Evolutionary conservation across 306 rosid species (phyloP), one percentile per base, ranked within the genome.

Genomic region (Canavalia gladiata): DNA sequence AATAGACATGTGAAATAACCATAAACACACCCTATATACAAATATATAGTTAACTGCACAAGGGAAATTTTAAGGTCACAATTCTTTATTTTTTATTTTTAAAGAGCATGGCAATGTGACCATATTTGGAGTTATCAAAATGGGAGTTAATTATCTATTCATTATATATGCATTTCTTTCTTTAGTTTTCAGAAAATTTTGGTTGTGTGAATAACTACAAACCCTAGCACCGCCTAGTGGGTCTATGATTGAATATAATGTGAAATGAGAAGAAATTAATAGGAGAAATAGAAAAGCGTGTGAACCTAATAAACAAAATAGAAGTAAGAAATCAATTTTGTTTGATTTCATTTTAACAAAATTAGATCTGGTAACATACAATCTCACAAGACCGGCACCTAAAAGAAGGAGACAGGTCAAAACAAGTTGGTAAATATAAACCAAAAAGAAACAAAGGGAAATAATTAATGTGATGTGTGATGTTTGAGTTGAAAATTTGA

Each of bases 361-460:
- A 63, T 45, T 43, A 41, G 57, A 58, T 31, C 29, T 28, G 39
- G 51, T 2, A 74, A 56, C 7, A 29, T 37, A 56, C 68, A 43
- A 37, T 42, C 37, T 34, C 68, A 31, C 42, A 58, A 75, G 47
- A 13, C 70, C 71, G 58, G 71, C 45, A 75, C 71, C 71, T 31
- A 60, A 75, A 43, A 59, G 8, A 8, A 7, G n/a, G 43, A 29
- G 68, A 74, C 68, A 29, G 4, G 68, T 5, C 51, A 10, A 57
- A 10, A 57, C 18, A 18, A 35, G 50, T 72, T 29, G 64, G 39
- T 57, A 52, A 51, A 50, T 52, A 35, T 37, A 54, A 45, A 72
- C 51, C 51, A 58, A 43, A 43, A 42, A 41, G 30, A 42, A 56
- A 39, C 55, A 74, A 56, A 18, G 4, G 1, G 68, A 45, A 33